These are phyloP conservation scores for Phytopythium montanum DNA, from an alignment of 352 stramenopile genomes.

Conservation along the genomic window DNA sequence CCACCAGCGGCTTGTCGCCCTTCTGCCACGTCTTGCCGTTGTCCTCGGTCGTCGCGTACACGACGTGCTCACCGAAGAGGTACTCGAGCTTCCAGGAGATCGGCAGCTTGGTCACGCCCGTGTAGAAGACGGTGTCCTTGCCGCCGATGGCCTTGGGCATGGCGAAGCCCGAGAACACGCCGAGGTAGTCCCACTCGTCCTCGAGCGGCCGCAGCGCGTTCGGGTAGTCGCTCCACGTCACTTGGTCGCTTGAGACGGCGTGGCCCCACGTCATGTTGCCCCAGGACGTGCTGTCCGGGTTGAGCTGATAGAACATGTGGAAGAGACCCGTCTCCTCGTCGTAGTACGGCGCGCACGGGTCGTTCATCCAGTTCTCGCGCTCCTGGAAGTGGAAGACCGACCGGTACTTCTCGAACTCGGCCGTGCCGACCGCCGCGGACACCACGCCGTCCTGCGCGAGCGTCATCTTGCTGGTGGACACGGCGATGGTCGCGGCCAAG, in stretches of 20 bases:
- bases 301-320: slow-evolving; percentile 82
- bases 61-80: slow-evolving; percentile 62
- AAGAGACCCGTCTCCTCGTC: slow-evolving; percentile 55
- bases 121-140: slow-evolving; percentile 73
- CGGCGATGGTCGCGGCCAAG: slow-evolving; percentile 5
- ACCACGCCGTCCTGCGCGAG: slow-evolving; percentile 13
- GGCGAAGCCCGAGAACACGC: slow-evolving; percentile 71
- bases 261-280: slow-evolving; percentile 81
- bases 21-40: slow-evolving; percentile 62
- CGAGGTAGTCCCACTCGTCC: slow-evolving; percentile 64
- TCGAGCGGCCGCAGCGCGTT: slow-evolving; percentile 46
- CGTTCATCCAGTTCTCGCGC: slow-evolving; percentile 83
- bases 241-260: slow-evolving; percentile 64
- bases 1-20: slow-evolving; percentile 40
- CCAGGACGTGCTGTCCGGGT: slow-evolving; percentile 54
- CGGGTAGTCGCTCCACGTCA: slow-evolving; percentile 68
- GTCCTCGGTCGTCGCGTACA: slow-evolving; percentile 58
- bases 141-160: slow-evolving; percentile 50
- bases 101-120: slow-evolving; percentile 38
- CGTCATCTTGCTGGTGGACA: neutral
- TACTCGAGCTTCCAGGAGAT: slow-evolving; percentile 52
- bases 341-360: slow-evolving; percentile 74
- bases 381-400: slow-evolving; percentile 57
- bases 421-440: slow-evolving; percentile 26
- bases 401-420: slow-evolving; percentile 51